phyloP scores from a whole-genome alignment of 345 rosid genomes.

The Alliaria petiolata region DNA sequence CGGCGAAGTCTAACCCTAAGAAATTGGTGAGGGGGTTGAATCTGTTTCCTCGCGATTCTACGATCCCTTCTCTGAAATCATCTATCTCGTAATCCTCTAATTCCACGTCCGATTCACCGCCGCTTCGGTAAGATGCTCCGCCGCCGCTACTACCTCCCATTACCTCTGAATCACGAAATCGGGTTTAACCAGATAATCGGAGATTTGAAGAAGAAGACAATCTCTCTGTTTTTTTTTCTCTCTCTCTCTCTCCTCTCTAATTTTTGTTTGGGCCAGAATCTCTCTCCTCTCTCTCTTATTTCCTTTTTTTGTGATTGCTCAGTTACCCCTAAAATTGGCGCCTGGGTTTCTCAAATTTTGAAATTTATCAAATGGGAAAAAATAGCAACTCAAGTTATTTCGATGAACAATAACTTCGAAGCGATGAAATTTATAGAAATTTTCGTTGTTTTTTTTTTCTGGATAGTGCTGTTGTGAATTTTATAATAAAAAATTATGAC shows the following conservation, averaged over 20 bases:
- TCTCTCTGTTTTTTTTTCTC: neutral
- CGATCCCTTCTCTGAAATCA: slow-evolving; percentile 17
- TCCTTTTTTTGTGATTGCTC: slow-evolving; percentile 4
- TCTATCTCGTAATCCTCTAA: slow-evolving; percentile 31
- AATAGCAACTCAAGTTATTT: slow-evolving; percentile 7
- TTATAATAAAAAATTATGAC: neutral
- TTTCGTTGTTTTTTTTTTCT: neutral
- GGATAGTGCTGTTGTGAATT: slow-evolving; percentile 17
- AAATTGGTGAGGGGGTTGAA: slow-evolving; percentile 18
- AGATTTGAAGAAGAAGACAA: neutral
- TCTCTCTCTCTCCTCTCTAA: neutral
- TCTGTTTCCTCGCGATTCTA: slow-evolving; percentile 15
- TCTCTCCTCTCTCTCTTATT: neutral
- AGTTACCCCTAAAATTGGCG: slow-evolving; percentile 30
- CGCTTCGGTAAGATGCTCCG: slow-evolving; percentile 17
- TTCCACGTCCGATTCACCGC: slow-evolving; percentile 15
- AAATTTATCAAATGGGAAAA: neutral
- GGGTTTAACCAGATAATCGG: neutral
- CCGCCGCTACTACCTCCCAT: slow-evolving; percentile 25
- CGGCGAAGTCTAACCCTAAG: slow-evolving; percentile 25
- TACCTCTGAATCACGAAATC: neutral
- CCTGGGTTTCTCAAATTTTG: neutral
- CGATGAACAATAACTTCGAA: slow-evolving; percentile 14
- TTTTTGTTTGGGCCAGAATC: neutral
- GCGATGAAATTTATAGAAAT: slow-evolving; percentile 18